Base-by-base conservation (phyloP, 352 stramenopile species). In the Pythium scleroteichum region DNA sequence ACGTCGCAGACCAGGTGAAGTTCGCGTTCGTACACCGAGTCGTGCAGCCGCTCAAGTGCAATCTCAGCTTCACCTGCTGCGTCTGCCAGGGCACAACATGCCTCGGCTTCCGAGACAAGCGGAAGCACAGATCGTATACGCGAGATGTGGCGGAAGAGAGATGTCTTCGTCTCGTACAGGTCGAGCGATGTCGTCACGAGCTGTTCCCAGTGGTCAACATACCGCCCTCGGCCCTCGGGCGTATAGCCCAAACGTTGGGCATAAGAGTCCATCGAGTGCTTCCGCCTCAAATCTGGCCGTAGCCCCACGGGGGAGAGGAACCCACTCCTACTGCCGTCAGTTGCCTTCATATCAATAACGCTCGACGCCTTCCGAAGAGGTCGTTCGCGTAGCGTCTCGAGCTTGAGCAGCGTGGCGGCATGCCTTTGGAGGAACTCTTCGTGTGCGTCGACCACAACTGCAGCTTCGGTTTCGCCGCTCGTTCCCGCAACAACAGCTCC, bases 251-350 rank as follows among this genome's bases (percentile, higher is more conserved):
- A 72, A 66, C 84, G 52, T 60, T 78, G 73, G 16, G 70, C 70
- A 73, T 73, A 80, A 5, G 72, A 63, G 14, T 86, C 78, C 73
- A 91, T 88, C 7, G 79, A 88, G 13, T 85, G 74, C n/a, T 81
- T 75, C 20, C 82, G 75, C 20, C 74, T 68, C 24, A 86, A 46
- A 17, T 89, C 79, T 0, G 78, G 70, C 2, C 75, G 76, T 13
- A 85, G 64, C 17, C 60, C 72, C 16, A 79, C 67, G 4, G 79
- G 73, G 0, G 69, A 83, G 16, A 90, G 57, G 6, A 88, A 23
- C 13, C 73, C 79, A 44, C 77, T 88, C 9, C 47, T 26, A 13
- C n/a, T 16, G 4, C 19, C 52, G 14, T 44, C 17, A 4, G 6
- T 26, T 5, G 50, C 22, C 13, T 51, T 55, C 32, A 40, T 23